These are phyloP conservation scores for Bipolaris bicolor DNA, from an alignment of 2,329 filamentous ascomycete genomes.

Conservation along the genomic window DNA sequence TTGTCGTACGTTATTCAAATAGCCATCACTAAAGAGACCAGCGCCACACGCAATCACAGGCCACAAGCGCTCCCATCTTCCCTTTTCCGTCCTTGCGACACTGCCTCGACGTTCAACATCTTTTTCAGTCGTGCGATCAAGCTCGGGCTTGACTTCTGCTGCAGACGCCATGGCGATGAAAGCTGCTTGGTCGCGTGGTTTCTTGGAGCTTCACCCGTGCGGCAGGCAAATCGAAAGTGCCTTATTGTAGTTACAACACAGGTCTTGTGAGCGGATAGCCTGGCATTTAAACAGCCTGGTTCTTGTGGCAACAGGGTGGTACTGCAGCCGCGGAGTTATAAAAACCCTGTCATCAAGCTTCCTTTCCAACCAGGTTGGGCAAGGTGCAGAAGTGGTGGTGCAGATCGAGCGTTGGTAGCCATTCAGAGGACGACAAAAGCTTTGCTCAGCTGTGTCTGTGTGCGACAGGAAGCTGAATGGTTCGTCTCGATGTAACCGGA, in stretches of 20 bases:
- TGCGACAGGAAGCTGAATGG: neutral
- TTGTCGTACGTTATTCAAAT: slow-evolving; percentile 76
- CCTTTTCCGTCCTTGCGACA: slow-evolving; percentile 40
- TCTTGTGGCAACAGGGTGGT: neutral
- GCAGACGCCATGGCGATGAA: slow-evolving; percentile 22
- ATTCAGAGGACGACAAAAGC: slow-evolving; percentile 6
- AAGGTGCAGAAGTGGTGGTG: neutral
- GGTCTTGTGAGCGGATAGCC: neutral
- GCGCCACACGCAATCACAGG: slow-evolving; percentile 88
- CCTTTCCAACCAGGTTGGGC: slow-evolving; percentile 2
- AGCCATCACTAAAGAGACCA: slow-evolving; percentile 89
- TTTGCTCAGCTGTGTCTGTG: neutral
- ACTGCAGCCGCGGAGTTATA: neutral
- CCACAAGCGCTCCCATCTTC: slow-evolving; percentile 59
- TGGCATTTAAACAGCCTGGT: slow-evolving; percentile 1
- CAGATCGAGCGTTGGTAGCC: neutral
- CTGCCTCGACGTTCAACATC: slow-evolving; percentile 34
- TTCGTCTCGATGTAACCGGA: neutral
- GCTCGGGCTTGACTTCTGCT: slow-evolving; percentile 4
- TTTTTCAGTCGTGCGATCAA: slow-evolving; percentile 8
- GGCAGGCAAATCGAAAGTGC: neutral
- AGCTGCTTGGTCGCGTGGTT: neutral
- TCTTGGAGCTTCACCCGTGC: neutral
- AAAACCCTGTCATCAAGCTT: slow-evolving; percentile 15
- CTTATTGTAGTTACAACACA: neutral